Conservation (phyloP, 257 asterid species). For the Catharanthus roseus region DNA sequence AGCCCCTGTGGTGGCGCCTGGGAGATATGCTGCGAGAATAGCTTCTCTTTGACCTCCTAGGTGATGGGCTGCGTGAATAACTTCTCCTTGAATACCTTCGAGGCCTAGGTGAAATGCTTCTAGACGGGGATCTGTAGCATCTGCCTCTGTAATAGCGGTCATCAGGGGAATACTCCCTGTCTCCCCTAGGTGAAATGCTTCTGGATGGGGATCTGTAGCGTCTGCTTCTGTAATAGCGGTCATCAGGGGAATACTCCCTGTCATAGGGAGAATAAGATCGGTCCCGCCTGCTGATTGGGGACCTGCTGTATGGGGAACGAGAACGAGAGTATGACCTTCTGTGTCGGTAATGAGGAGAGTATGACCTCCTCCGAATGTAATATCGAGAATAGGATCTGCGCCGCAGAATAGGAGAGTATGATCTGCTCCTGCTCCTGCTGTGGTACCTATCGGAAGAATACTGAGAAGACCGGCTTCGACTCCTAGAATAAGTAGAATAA, state of each 20-base stretch:
- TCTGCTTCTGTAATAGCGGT: slow-evolving; percentile 25
- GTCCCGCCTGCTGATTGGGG: slow-evolving; percentile 38
- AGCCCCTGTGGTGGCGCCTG: slow-evolving; percentile 22
- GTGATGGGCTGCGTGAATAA: slow-evolving; percentile 35
- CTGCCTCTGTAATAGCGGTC: slow-evolving; percentile 27
- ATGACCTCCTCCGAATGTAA: slow-evolving; percentile 13
- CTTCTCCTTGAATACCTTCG: slow-evolving; percentile 31
- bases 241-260: slow-evolving; percentile 41
- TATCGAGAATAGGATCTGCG: slow-evolving; percentile 31
- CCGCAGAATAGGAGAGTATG: slow-evolving; percentile 4
- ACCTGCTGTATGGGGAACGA: slow-evolving; percentile 53
- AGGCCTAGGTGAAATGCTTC: slow-evolving; percentile 33
- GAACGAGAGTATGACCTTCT: slow-evolving; percentile 54
- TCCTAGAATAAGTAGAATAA: slow-evolving; percentile 41
- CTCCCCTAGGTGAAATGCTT: slow-evolving; percentile 38
- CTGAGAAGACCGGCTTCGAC: slow-evolving; percentile 37
- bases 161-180: slow-evolving; percentile 42
- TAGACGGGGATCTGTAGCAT: slow-evolving; percentile 16
- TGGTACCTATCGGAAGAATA: slow-evolving; percentile 4
- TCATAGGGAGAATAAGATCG: slow-evolving; percentile 40
- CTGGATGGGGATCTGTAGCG: slow-evolving; percentile 18
- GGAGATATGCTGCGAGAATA: slow-evolving; percentile 35
- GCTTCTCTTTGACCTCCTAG: slow-evolving; percentile 32
- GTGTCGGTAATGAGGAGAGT: slow-evolving; percentile 28
- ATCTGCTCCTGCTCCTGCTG: slow-evolving; percentile 9